These are phyloP conservation scores for Bathelium albidoporum DNA, from an alignment of 495 filamentous ascomycete species.

Conservation along the genomic window DNA sequence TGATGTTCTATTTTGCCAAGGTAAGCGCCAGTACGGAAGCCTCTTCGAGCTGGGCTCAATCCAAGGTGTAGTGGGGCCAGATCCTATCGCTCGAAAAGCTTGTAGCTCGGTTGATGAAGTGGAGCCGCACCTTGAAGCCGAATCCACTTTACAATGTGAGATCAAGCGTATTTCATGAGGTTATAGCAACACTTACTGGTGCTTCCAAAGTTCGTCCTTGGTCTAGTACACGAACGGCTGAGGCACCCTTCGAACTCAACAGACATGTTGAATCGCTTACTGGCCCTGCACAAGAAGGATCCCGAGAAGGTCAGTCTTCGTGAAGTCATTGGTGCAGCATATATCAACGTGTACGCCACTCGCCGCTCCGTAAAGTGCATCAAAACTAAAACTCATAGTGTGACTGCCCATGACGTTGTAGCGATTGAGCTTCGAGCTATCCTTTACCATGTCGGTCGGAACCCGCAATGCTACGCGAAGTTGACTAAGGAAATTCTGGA, in stretches of 20 bases:
- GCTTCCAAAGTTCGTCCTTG: neutral
- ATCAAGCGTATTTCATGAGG: neutral
- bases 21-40: no score
- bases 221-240: neutral
- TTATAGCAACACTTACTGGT: neutral
- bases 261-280: neutral
- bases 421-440: slow-evolving; percentile 15
- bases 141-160: neutral
- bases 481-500: slow-evolving; percentile 11
- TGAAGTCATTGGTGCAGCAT: neutral
- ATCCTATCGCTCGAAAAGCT: neutral
- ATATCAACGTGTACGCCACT: neutral
- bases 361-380: neutral
- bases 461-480: neutral
- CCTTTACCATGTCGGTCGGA: slow-evolving; percentile 19
- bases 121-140: neutral
- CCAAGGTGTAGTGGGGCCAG: neutral
- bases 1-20: slow-evolving; percentile 3
- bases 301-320: neutral
- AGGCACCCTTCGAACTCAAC: neutral
- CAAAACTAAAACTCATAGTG: neutral
- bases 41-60: no score
- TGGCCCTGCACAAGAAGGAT: neutral
- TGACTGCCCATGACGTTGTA: slow-evolving; percentile 11
- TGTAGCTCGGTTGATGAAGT: neutral